Evolutionary conservation across 2,329 filamentous ascomycete genomes (phyloP).

Genomic region (Arthroderma sp.): DNA sequence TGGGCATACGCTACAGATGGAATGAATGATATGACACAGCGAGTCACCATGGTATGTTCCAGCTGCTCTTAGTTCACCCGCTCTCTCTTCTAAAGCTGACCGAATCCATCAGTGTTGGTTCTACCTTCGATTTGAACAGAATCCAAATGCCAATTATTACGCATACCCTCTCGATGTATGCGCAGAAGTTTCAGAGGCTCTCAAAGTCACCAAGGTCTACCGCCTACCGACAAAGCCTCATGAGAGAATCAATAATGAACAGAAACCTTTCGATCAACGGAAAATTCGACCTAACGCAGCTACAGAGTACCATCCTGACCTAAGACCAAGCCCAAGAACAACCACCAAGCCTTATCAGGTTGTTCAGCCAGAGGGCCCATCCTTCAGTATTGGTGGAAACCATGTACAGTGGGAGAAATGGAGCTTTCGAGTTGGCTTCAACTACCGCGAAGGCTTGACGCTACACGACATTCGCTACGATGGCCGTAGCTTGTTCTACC

Average conservation of each 20-base stretch:
- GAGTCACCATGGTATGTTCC: neutral
- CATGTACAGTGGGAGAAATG: constrained; percentile 51
- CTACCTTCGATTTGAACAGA: constrained; percentile 28
- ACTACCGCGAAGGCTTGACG: constrained; percentile 52
- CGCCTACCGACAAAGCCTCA: constrained; percentile 32
- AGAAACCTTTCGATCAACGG: constrained; percentile 27
- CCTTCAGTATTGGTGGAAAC: constrained; percentile 42
- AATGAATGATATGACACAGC: constrained; percentile 34
- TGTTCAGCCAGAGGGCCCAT: constrained; percentile 55
- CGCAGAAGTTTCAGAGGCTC: constrained; percentile 27
- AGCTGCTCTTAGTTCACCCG: neutral
- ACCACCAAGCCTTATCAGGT: constrained; percentile 55
- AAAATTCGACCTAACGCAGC: constrained; percentile 25
- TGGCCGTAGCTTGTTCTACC: constrained; percentile 51
- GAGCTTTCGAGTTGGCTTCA: constrained; percentile 49
- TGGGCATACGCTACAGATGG: constrained; percentile 46
- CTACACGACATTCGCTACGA: constrained; percentile 59
- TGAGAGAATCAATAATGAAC: constrained; percentile 25
- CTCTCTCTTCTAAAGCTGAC: constrained; percentile 2
- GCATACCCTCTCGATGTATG: constrained; percentile 44
- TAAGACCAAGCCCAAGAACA: constrained; percentile 17
- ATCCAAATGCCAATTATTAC: constrained; percentile 43
- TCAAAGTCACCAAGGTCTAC: constrained; percentile 39
- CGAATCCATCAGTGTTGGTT: constrained; percentile 19
- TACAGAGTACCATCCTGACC: constrained; percentile 11